Base-by-base conservation (phyloP, 169 alveolate species). In the Plasmodium gaboni region DNA sequence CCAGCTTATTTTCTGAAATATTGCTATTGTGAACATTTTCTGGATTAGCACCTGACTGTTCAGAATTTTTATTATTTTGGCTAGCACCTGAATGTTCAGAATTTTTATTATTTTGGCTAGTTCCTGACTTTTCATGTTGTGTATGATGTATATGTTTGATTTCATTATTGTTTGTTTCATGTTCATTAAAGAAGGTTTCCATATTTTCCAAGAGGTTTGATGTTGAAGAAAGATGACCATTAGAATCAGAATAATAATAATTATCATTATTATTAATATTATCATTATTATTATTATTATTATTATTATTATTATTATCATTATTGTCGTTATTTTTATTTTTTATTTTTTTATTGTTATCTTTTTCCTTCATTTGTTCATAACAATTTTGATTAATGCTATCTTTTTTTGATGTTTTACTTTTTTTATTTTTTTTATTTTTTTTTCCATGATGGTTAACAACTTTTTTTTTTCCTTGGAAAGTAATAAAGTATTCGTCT, bases 401-500 rank as follows among this genome's bases (percentile, higher is more conserved):
- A 6, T 74, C 22, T 57, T 60, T 71, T 92, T 26, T 78, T 24
- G 46, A 73, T 24, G 61, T 26, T 60, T 12, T 61, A 51, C 63
- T 74, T 55, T 89, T 50, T 74, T 50, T 73, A 87, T 65, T 76
- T 78, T 15, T 1, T 5, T 26, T 86, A 19, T 59, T 67, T 13
- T 32, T 48, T n/a, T 19, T 85, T 46, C 0, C 55, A 24, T 17
- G 9, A 4, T 32, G 59, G 50, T 32, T 93, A 24, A 55, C 51
- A 26, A 68, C 53, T 59, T 78, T 92, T 28, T 89, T 92, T 87
- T 63, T 74, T 15, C 92, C 93, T 69, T 94, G 96, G 73, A 91
- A 93, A 57, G 96, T 92, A 38, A 94, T 73, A 50, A 94, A 94
- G 70, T 68, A 94, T 85, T 94, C 97, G 13, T 78, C 76, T n/a